Percentiles rank a stretch among this genome's conserved stretches.
These are phyloP conservation scores for Aspergillus intermedius DNA, from an alignment of 2,329 filamentous ascomycete species.

Conservation along the genomic window DNA sequence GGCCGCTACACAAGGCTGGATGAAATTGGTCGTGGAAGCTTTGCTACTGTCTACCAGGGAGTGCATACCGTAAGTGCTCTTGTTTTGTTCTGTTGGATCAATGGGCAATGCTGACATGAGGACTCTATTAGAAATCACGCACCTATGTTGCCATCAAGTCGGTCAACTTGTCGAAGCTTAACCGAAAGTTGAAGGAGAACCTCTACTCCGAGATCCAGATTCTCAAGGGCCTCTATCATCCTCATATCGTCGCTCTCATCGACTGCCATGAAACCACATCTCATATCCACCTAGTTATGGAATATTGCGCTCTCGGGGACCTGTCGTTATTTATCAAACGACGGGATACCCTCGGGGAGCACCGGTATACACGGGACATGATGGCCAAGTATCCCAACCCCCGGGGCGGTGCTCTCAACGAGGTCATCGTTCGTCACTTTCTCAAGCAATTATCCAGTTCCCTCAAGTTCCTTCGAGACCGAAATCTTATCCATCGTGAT, in stretches of 20 bases:
- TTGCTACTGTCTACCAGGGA: conserved; percentile 88
- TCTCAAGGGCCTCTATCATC: conserved; percentile 85
- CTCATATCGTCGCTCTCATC: conserved; percentile 93
- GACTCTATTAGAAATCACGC: conserved; percentile 57
- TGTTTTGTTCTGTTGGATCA: not conserved
- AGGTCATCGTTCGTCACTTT: conserved; percentile 95
- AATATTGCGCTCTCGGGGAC: conserved; percentile 94
- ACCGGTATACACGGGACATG: conserved; percentile 81
- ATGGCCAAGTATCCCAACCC: conserved; percentile 87
- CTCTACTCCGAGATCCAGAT: conserved; percentile 94
- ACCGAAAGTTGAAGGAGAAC: conserved; percentile 94
- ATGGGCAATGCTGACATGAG: conserved; percentile 9
- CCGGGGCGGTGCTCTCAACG: conserved; percentile 77
- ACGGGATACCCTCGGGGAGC: conserved; percentile 69
- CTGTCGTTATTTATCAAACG: conserved; percentile 95
- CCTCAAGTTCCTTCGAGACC: conserved; percentile 74
- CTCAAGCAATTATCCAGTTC: conserved; percentile 91
- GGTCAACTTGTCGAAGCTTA: conserved; percentile 81
- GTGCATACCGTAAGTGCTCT: conserved; percentile 64
- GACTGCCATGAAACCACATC: conserved; percentile 81
- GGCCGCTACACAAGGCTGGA: conserved; percentile 76
- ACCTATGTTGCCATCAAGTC: conserved; percentile 93
- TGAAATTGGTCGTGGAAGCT: conserved; percentile 95
- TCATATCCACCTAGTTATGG: conserved; percentile 96
- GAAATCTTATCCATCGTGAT: conserved; percentile 90